Percentiles rank a stretch among this genome's conserved stretches.
Conservation (phyloP, 805 yeast species). For the Cyberlindnera galapagoensis region DNA sequence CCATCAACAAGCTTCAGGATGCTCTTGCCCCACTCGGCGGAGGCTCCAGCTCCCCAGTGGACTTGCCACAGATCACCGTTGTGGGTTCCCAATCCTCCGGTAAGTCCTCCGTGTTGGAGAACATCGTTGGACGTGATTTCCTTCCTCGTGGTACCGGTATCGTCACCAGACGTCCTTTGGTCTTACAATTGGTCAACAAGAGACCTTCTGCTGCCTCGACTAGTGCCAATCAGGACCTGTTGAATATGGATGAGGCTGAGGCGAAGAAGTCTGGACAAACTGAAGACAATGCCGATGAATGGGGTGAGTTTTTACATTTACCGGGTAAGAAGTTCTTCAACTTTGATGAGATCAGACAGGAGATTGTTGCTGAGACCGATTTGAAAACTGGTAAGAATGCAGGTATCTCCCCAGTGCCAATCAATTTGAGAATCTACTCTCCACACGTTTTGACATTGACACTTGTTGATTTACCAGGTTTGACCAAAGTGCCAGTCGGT, state of each 20-base stretch:
- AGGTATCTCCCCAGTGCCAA: constrained; percentile 90
- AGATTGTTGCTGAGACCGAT: constrained; percentile 88
- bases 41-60: constrained; percentile 74
- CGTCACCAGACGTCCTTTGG: constrained; percentile 84
- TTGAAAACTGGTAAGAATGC: constrained; percentile 74
- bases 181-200: constrained; percentile 72
- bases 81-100: constrained; percentile 92
- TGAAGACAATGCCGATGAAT: constrained; percentile 75
- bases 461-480: constrained; percentile 92
- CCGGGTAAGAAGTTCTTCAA: constrained; percentile 85
- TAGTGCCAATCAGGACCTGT: constrained; percentile 21
- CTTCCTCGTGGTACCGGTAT: constrained; percentile 91
- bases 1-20: constrained; percentile 77
- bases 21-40: constrained; percentile 86
- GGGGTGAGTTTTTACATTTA: constrained; percentile 96
- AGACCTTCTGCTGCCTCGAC: constrained; percentile 34
- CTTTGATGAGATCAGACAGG: constrained; percentile 83
- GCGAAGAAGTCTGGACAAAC: constrained; percentile 41
- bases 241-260: constrained; percentile 29
- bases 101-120: constrained; percentile 83
- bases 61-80: constrained; percentile 90
- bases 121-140: constrained; percentile 87
- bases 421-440: constrained; percentile 85
- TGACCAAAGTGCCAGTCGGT: constrained; percentile 97
- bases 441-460: constrained; percentile 94